Conservation (phyloP, 805 yeast genomes). For the Yamadazyma endophytica region DNA sequence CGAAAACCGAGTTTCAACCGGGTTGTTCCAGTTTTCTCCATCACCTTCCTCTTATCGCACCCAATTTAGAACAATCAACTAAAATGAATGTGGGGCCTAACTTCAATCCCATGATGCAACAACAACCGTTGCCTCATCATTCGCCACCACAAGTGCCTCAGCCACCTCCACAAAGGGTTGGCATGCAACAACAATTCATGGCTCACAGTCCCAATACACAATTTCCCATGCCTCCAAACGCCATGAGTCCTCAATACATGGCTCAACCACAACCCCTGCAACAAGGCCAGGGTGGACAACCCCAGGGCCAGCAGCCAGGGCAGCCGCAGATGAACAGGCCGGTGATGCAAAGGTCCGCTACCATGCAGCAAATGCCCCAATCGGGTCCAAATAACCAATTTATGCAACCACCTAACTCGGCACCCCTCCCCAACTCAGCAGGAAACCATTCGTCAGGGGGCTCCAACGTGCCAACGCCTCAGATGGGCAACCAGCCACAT, state of each 20-base stretch:
- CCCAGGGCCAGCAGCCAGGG: constrained; percentile 4
- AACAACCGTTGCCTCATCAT: constrained; percentile 1
- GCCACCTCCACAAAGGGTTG: constrained; percentile 4
- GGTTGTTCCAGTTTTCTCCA: too few relatives aligned
- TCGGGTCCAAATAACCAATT: too few relatives aligned
- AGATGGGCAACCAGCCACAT: constrained; percentile 21
- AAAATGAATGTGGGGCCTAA: constrained; percentile 8
- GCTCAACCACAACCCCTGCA: too few relatives aligned
- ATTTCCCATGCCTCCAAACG: constrained; percentile 7
- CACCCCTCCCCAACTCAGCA: constrained; percentile 16
- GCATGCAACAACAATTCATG: constrained; percentile 11
- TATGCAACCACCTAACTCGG: constrained; percentile 20
- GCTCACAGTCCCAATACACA: constrained; percentile 11
- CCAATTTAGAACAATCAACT: too few relatives aligned
- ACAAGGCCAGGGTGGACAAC: constrained; percentile 6
- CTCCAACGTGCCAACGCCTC: constrained; percentile 28
- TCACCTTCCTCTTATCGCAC: too few relatives aligned
- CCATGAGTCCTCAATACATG: constrained; percentile 8
- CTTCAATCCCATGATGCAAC: constrained; percentile 4
- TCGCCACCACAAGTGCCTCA: constrained; percentile 1
- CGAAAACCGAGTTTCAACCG: too few relatives aligned
- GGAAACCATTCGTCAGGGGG: constrained; percentile 13
- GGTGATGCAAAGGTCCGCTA: constrained; percentile 18
- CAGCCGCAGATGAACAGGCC: constrained; percentile 5
- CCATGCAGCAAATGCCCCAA: constrained; percentile 20